These are phyloP conservation scores for Nakaseomyces sp. DNA, from an alignment of 1,139 yeast species.

Conservation along the genomic window DNA sequence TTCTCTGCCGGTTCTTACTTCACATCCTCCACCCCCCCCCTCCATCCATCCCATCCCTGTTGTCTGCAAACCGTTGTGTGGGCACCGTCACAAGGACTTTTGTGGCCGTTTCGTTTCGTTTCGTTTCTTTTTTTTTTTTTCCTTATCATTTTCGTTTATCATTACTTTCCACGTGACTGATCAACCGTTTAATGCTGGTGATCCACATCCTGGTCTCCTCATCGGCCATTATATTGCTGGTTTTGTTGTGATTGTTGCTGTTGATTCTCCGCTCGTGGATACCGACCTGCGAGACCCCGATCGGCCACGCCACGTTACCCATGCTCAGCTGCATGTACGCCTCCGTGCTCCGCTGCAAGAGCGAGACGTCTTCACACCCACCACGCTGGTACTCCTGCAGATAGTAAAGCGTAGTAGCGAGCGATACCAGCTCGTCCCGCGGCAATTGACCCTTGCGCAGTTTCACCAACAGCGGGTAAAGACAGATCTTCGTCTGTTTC, in stretches of 20 bases:
- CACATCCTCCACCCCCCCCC: too few relatives aligned
- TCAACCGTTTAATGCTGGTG: constrained; percentile 59
- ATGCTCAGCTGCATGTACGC: constrained; percentile 68
- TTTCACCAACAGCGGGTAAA: constrained; percentile 53
- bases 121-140: neutral
- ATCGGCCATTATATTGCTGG: constrained; percentile 55
- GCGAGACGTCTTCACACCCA: constrained; percentile 28
- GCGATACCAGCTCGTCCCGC: constrained; percentile 42
- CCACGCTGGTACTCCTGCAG: constrained; percentile 45
- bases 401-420: constrained; percentile 53
- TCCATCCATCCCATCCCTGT: too few relatives aligned
- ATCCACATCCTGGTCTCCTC: constrained; percentile 74
- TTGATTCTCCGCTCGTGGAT: constrained; percentile 51
- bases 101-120: too few relatives aligned
- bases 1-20: too few relatives aligned
- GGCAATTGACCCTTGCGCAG: constrained; percentile 44
- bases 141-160: neutral
- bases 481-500: constrained; percentile 49
- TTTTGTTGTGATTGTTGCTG: neutral
- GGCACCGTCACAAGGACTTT: too few relatives aligned
- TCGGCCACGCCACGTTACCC: constrained; percentile 91
- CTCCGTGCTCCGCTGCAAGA: constrained; percentile 43
- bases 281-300: constrained; percentile 73
- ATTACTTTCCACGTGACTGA: constrained; percentile 34
- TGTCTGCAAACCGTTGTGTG: too few relatives aligned